phyloP scores from a whole-genome alignment of 345 rosid genomes.

The Trapa bicornis region DNA sequence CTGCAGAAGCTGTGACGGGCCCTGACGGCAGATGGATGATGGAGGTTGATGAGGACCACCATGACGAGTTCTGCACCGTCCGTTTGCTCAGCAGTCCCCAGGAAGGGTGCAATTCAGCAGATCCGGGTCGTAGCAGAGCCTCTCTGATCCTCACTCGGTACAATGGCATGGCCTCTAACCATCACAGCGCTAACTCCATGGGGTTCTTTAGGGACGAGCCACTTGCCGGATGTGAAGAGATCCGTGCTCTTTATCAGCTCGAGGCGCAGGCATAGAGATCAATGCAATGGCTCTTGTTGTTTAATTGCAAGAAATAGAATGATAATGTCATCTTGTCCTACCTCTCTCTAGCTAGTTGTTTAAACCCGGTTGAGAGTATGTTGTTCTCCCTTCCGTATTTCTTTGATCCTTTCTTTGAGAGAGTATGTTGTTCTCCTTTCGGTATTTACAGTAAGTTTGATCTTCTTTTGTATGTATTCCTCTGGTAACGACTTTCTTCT shows the following conservation, averaged over 20 bases:
- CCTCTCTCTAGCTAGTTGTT: too few species aligned
- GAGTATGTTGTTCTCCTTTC: too few species aligned
- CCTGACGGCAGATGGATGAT: constrained; percentile 31
- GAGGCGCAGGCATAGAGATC: too few species aligned
- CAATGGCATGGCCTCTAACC: constrained; percentile 45
- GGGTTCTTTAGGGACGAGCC: constrained; percentile 39
- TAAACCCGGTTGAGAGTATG: too few species aligned
- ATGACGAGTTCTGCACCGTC: constrained; percentile 39
- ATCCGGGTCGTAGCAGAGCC: constrained; percentile 36
- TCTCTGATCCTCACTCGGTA: constrained; percentile 44
- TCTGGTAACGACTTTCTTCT: too few species aligned
- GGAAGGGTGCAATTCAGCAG: constrained; percentile 17
- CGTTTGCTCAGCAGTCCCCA: constrained; percentile 41
- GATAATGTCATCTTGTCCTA: too few species aligned
- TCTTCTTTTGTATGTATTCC: too few species aligned
- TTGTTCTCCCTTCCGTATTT: too few species aligned
- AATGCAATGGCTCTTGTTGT: too few species aligned
- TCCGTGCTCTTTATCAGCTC: constrained; percentile 14
- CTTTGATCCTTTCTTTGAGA: too few species aligned
- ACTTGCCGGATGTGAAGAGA: constrained; percentile 26
- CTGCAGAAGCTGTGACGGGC: constrained; percentile 25
- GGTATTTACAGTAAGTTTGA: too few species aligned
- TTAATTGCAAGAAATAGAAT: too few species aligned
- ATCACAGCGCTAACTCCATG: constrained; percentile 49
- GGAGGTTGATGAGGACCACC: constrained; percentile 37